phyloP scores from a whole-genome alignment of 2,329 filamentous ascomycete species.

The Exophiala sideris region DNA sequence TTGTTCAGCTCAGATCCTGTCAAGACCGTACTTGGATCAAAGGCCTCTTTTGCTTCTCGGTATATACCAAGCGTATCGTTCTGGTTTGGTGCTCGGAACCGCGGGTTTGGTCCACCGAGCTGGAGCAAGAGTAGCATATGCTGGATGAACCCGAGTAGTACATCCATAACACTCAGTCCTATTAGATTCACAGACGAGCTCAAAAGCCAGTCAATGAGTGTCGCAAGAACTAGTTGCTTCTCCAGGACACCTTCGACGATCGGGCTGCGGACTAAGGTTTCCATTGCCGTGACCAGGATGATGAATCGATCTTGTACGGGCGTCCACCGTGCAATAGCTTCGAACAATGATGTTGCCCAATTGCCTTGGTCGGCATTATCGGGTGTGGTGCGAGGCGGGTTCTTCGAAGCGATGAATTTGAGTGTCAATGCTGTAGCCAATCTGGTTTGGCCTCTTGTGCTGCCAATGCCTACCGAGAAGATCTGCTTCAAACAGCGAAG shows the following conservation, averaged over 20 bases:
- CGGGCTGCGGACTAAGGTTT: conserved; percentile 66
- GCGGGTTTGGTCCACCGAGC: conserved; percentile 48
- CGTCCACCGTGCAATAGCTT: conserved; percentile 77
- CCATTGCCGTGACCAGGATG: conserved; percentile 78
- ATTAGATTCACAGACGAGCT: conserved; percentile 90
- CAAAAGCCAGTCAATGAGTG: conserved; percentile 76
- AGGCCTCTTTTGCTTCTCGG: conserved; percentile 26
- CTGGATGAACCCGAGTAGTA: conserved; percentile 78
- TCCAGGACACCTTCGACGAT: conserved; percentile 68
- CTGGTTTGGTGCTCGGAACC: conserved; percentile 35
- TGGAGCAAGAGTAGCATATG: conserved; percentile 77
- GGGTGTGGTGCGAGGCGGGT: conserved; percentile 48
- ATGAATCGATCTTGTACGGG: conserved; percentile 93
- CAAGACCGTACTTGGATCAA: conserved; percentile 24
- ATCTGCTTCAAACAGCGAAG: conserved; percentile 83
- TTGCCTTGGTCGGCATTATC: conserved; percentile 51
- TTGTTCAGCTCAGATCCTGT: conserved; percentile 8
- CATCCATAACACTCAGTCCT: conserved; percentile 92
- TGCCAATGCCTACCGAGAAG: conserved; percentile 61
- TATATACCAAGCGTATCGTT: conserved; percentile 33
- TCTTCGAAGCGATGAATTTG: conserved; percentile 63
- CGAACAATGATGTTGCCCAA: conserved; percentile 81
- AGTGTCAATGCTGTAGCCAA: conserved; percentile 71
- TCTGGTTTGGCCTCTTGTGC: conserved; percentile 78
- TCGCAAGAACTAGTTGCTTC: conserved; percentile 70